Evolutionary conservation across 495 filamentous ascomycete genomes (phyloP), one percentile per base, ranked within the genome.

Genomic region (Oleoguttula mirabilis): DNA sequence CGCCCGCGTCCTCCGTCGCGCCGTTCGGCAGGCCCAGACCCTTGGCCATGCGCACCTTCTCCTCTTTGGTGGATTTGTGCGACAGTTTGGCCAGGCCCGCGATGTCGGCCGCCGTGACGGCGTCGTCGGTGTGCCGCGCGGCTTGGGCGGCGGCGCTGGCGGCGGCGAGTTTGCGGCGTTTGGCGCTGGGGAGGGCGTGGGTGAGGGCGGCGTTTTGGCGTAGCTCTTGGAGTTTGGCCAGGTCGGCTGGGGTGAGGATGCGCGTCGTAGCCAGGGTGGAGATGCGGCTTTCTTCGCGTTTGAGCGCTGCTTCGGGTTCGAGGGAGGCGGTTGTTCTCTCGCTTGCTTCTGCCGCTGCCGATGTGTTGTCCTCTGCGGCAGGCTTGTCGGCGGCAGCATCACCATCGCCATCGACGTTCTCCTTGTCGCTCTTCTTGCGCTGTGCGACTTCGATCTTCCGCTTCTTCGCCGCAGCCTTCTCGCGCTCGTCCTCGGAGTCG

Each of bases 221-320:
- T 11, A 99, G 77, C 62, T 95, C 90, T 44, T 82, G 76, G 16
- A 99, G 77, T 58, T 99, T 95, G 43, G 80, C 77, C 19, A 94
- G 73, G 65, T 95, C 88, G 32, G 87, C 85, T 0, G 88, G 88
- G 0, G 88, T 95, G 41, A 95, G 77, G 43, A 95, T 85, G 31
- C 79, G 73, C 3, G 82, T 88, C 0, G 83, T 90, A n/a, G 83
- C 84, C 21, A 93, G 66, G 39, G 71, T 83, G 8, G 75, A 75
- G 44, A 77, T 67, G 21, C 67, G 64, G 3, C 28, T 4, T 48
- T 52, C 34, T 48, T 55, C 21, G 42, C 49, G 25, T 43, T 42
- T 51, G 27, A 42, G 23, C 6, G 52, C 49, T 21, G 36, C 37
- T 24, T 56, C 50, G 15, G 48, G 51, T 14, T 54, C 49, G 16